phyloP scores from a whole-genome alignment of 2,329 filamentous ascomycete genomes.

The Clarireedia hainanense region DNA sequence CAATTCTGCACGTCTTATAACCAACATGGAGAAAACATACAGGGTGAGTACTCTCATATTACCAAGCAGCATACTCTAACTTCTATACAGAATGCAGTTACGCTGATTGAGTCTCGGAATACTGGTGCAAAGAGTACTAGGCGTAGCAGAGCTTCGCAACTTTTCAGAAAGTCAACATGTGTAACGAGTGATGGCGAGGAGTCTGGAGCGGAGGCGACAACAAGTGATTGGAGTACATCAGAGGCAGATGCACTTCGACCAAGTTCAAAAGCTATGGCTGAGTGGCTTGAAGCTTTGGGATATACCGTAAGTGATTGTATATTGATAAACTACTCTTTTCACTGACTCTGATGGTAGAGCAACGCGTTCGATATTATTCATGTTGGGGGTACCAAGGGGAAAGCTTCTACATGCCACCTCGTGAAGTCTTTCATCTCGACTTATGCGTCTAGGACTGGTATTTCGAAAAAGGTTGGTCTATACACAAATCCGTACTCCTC shows the following conservation, averaged over 20 bases:
- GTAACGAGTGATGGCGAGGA: background rate
- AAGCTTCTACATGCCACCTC: slow-evolving; percentile 63
- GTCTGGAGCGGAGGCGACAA: background rate
- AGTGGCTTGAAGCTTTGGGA: slow-evolving; percentile 2
- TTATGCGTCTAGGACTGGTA: slow-evolving; percentile 31
- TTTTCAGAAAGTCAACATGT: background rate
- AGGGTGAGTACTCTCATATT: background rate
- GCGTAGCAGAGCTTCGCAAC: background rate
- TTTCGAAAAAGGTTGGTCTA: slow-evolving; percentile 40
- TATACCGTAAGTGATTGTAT: background rate
- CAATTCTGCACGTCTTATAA: background rate
- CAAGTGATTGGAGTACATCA: background rate
- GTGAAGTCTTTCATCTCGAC: slow-evolving; percentile 50
- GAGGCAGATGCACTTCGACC: background rate
- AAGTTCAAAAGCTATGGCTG: background rate
- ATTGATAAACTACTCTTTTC: background rate
- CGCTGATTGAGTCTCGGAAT: slow-evolving; percentile 1
- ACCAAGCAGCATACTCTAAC: background rate
- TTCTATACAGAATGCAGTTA: background rate
- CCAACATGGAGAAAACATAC: background rate
- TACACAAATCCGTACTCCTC: slow-evolving; percentile 62
- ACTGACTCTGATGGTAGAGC: background rate
- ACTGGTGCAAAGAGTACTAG: background rate
- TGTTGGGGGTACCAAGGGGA: slow-evolving; percentile 64
- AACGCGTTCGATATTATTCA: slow-evolving; percentile 41